A percentile compares a stretch with the other conserved stretches of the same genome.
phyloP scores from a whole-genome alignment of 148 eudicot genomes.

The Spergularia marina region DNA sequence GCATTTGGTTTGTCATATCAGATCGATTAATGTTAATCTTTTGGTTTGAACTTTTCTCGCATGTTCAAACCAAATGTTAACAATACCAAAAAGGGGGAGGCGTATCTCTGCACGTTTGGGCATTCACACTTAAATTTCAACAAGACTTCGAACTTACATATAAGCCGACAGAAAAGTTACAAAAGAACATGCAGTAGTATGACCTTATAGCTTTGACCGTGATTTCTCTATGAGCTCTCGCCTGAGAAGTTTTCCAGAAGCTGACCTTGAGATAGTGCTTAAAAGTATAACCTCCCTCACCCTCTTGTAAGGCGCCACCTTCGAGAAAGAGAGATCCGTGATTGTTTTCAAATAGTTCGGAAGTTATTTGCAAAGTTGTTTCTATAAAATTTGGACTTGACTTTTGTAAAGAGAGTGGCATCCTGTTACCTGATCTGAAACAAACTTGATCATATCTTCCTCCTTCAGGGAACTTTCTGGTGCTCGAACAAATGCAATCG shows the following conservation, averaged over 20 bases:
- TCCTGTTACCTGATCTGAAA: constrained; percentile 60
- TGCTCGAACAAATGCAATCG: constrained; percentile 64
- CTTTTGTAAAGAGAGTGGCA: background rate
- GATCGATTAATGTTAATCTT: too few relatives aligned
- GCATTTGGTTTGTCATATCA: too few relatives aligned
- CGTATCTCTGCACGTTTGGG: too few relatives aligned
- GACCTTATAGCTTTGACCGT: constrained; percentile 36
- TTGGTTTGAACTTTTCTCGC: too few relatives aligned
- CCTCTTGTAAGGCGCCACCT: background rate
- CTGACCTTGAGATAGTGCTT: constrained; percentile 45
- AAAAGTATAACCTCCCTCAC: constrained; percentile 45
- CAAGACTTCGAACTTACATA: too few relatives aligned
- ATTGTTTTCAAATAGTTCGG: too few relatives aligned
- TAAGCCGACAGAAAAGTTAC: too few relatives aligned
- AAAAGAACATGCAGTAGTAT: background rate
- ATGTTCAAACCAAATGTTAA: too few relatives aligned
- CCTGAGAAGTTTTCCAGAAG: constrained; percentile 55
- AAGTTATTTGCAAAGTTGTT: background rate
- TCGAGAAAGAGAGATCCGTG: too few relatives aligned
- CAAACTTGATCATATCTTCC: constrained; percentile 51
- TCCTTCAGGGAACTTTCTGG: constrained; percentile 57
- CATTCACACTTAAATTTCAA: too few relatives aligned
- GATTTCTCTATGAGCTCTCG: constrained; percentile 51
- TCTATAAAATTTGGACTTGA: too few relatives aligned
- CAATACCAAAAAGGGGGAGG: too few relatives aligned